Evolutionary conservation across 345 rosid genomes (phyloP), one percentile per base, ranked within the genome.

Genomic region (Chamaenerion angustifolium): DNA sequence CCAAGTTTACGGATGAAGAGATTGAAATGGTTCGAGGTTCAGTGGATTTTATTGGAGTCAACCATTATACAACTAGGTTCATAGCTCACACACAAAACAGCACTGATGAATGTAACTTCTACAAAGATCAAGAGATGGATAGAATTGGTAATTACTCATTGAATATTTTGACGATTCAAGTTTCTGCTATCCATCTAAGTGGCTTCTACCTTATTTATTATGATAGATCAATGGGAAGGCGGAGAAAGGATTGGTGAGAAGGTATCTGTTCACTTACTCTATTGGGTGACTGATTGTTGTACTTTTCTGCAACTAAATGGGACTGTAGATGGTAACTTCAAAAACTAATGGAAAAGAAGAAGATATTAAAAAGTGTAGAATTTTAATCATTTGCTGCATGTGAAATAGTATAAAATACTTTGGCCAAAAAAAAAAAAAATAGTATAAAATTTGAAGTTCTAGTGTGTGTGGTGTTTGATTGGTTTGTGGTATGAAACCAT

Each of bases 51-150:
- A 56, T 90, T 60, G 95, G 98, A 54, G 64, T 90, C 42, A 86
- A 90, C 71, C 92, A 90, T 50, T 90, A 90, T 54, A 83, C 98
- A 35, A 55, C 98, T 17, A 83, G 94, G 71, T 69, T 86, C 42
- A 71, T 86, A 46, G 69, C 81, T 70, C 76, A 90, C 66, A 66
- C 48, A 25, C 45, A 71, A 4, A 72, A 69, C 19, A 40, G 41
- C 54, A 58, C 59, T 14, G 87, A 71, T 45, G 81, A 77, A 56
- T 46, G 70, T 54, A 51, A 55, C 56, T 81, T 31, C 71, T 77
- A 77, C 68, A 61, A 76, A 59, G 71, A 68, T 55, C 98, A 90
- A 68, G 56, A 71, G 63, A 53, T 79, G 73, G 73, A 75, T 60
- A 79, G 77, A 70, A 56, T 67, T 9, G 83, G 98, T 90, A 76